Base-by-base conservation (phyloP, 1,284 basidiomycete genomes). In the Naganishia liquefaciens region DNA sequence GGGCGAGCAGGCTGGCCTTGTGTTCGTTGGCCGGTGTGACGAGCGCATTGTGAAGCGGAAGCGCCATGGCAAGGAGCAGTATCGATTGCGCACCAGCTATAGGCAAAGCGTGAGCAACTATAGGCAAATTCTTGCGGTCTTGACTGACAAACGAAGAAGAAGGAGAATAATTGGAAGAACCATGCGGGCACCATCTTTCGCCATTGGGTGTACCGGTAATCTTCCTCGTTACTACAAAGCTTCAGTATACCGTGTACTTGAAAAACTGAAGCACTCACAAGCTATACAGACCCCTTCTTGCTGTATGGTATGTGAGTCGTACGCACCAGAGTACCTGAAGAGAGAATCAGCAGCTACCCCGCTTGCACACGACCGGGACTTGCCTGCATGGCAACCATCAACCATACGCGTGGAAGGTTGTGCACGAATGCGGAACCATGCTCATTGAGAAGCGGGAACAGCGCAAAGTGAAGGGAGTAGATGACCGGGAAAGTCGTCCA, bases 191-290 rank as follows among this genome's bases (percentile, higher is more conserved):
- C 75, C 62, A 86, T 82, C 58, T 81, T 76, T 43, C 91, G 86
- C 13, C 96, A 82, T 54, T 91, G 79, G 2, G 83, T 85, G 89
- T 93, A 97, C 33, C 94, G 88, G 74, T 98, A 97, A 77, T 97
- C 94, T 76, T 93, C 91, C 40, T 91, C 90, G 2, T 81, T 78
- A 2, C 84, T 85, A 67, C 6, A 6, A 33, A n/a, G 43, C 23
- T 13, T n/a, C 17, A 23, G 46, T 2, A 10, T n/a, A 30, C 23
- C 23, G 25, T 21, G 19, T 43, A 13, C 7, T 27, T 62, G 23
- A 44, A 7, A 50, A 43, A 13, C 19, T 11, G 25, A 39, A n/a
- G 50, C 4, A 66, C 72, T 69, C 51, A 73, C 65, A 73, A 71
- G 62, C 82, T 85, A 77, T 93, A 94, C 37, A 97, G 82, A 5